phyloP scores from a whole-genome alignment of 2,329 filamentous ascomycete species.

The Trichophyton schoenleinii region DNA sequence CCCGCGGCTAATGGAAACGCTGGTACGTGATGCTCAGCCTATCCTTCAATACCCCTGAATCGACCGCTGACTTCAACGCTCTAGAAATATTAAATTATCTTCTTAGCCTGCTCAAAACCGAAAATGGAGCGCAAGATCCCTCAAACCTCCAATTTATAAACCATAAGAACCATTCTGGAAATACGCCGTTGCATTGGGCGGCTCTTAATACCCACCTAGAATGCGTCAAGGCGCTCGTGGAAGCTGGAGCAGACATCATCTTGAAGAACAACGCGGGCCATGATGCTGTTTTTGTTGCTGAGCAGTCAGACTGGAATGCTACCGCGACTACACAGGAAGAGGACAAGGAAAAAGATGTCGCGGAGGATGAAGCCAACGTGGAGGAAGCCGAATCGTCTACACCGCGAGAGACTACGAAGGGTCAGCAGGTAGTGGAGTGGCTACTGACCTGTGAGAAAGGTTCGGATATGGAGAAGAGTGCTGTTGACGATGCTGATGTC shows the following conservation, averaged over 20 bases:
- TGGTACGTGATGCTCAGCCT: slow-evolving; percentile 43
- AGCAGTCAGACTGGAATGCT: slow-evolving; percentile 50
- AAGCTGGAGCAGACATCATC: slow-evolving; percentile 62
- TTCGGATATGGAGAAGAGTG: slow-evolving; percentile 22
- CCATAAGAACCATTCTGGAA: slow-evolving; percentile 64
- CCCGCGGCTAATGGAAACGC: slow-evolving; percentile 79
- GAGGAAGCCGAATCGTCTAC: not conserved
- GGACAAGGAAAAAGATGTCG: slow-evolving; percentile 11
- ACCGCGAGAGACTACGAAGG: slow-evolving; percentile 18
- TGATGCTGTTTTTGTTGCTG: slow-evolving; percentile 62
- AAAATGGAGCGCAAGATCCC: slow-evolving; percentile 2
- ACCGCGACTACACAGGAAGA: not conserved
- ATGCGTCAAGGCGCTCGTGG: slow-evolving; percentile 63
- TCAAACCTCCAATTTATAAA: slow-evolving; percentile 24
- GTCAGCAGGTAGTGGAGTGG: slow-evolving; percentile 32
- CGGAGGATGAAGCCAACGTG: slow-evolving; percentile 1
- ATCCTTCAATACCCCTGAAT: not conserved
- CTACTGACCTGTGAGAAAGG: slow-evolving; percentile 28
- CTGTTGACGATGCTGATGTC: slow-evolving; percentile 13
- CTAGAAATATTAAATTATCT: slow-evolving; percentile 37
- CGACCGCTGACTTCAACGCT: not conserved
- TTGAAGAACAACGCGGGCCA: slow-evolving; percentile 75
- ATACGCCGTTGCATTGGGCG: slow-evolving; percentile 90
- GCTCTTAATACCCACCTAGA: slow-evolving; percentile 77
- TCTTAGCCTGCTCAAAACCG: slow-evolving; percentile 30